A percentile compares a stretch with the other conserved stretches of the same genome.
phyloP scores from a whole-genome alignment of 805 yeast species.

The Priceomyces castillae region DNA sequence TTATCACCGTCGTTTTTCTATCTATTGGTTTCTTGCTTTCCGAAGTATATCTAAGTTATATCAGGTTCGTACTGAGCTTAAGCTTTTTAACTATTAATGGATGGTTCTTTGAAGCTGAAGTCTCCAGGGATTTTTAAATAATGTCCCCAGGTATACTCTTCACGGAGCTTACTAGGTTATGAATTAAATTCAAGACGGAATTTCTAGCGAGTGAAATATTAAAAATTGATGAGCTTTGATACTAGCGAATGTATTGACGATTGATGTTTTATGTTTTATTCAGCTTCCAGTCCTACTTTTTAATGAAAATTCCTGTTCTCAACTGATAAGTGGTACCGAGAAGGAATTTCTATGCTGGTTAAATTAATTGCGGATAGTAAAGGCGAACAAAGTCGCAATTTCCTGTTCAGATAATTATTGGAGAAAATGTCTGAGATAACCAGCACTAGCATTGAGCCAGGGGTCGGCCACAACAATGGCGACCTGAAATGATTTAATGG shows the following conservation, averaged over 20 bases:
- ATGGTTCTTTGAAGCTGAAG: no score
- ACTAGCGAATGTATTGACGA: not conserved
- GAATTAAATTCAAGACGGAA: not conserved
- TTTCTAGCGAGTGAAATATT: not conserved
- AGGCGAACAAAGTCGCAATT: constrained; percentile 1
- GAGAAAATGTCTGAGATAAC: not conserved
- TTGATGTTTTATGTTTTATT: not conserved
- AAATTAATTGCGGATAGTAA: constrained; percentile 4
- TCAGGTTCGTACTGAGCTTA: no score
- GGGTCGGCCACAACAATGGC: no score
- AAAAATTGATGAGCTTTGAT: not conserved
- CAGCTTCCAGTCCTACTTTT: not conserved
- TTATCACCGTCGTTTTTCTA: no score
- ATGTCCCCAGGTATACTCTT: no score
- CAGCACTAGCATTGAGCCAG: not conserved
- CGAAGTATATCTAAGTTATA: no score
- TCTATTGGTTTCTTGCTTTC: no score
- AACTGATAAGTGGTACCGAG: not conserved
- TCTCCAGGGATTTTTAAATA: no score
- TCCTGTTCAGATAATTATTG: not conserved
- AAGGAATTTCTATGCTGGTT: constrained; percentile 2
- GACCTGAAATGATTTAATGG: no score
- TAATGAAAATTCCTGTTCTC: not conserved
- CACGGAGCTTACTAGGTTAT: no score
- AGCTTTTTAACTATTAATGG: no score